Conservation (phyloP, 768 basidiomycete species). For the Clathrus columnatus region DNA sequence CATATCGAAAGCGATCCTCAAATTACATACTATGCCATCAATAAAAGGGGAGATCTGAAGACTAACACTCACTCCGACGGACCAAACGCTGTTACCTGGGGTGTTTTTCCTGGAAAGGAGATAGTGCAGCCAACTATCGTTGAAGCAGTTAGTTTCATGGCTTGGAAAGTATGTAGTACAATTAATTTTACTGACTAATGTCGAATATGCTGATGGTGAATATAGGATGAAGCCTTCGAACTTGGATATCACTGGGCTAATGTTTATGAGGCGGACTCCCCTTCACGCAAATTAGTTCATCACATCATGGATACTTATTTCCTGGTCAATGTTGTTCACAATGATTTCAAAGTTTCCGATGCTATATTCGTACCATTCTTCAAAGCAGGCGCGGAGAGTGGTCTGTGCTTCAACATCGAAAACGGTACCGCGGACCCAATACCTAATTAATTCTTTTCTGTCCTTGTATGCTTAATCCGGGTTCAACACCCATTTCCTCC, state of each 20-base stretch:
- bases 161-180: constrained; percentile 69
- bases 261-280: constrained; percentile 70
- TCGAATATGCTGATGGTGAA: constrained; percentile 11
- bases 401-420: constrained; percentile 13
- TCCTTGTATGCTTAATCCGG: constrained; percentile 32
- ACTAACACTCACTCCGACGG: constrained; percentile 95
- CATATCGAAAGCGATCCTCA: constrained; percentile 80
- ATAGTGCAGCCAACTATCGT: constrained; percentile 94
- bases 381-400: constrained; percentile 60
- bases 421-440: constrained; percentile 15
- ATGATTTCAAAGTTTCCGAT: constrained; percentile 79
- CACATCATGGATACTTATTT: constrained; percentile 72
- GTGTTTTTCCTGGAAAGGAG: constrained; percentile 95
- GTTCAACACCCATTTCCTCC: constrained; percentile 70
- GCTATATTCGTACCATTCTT: constrained; percentile 86
- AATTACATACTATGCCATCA: constrained; percentile 96
- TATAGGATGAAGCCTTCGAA: constrained; percentile 87
- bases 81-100: constrained; percentile 98
- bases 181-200: not conserved
- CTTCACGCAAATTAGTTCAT: constrained; percentile 64
- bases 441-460: constrained; percentile 19
- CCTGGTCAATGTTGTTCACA: constrained; percentile 94
- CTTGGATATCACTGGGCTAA: constrained; percentile 87
- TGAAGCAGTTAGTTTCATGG: constrained; percentile 96
- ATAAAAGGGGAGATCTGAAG: constrained; percentile 86